Evolutionary conservation across 495 filamentous ascomycete genomes (phyloP), one percentile per base, ranked within the genome.

Genomic region (Penicillium coffeae): DNA sequence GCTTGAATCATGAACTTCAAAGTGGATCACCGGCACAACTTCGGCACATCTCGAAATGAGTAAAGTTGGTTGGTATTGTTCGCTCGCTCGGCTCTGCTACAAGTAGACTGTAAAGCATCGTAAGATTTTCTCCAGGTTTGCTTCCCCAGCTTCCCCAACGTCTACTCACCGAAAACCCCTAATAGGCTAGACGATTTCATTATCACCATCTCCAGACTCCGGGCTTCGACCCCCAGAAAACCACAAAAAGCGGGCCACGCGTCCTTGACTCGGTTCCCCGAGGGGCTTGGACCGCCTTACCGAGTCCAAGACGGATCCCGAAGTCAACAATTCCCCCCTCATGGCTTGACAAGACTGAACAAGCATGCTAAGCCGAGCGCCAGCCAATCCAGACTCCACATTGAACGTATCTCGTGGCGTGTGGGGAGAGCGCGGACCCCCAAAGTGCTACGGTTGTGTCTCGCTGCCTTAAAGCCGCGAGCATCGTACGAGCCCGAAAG

Each of bases 101-200:
- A n/a, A n/a, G n/a, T n/a, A n/a, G n/a, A n/a, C n/a, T n/a, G n/a
- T n/a, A n/a, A n/a, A n/a, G n/a, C n/a, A n/a, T n/a, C n/a, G n/a
- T n/a, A n/a, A n/a, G n/a, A n/a, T n/a, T n/a, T n/a, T 37, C 47
- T 53, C 56, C 56, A 47, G 49, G 48, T 53, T 56, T 53, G 13
- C 39, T 15, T 52, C 46, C 48, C 52, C 49, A 14, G 25, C 32
- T 48, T 47, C 16, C 25, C 4, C n/a, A 12, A 30, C 36, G 2
- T 30, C 21, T 9, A 9, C 30, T 59, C 56, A 59, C 56, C 52
- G 56, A 38, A 15, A 30, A 27, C 50, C 53, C 53, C 46, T 42
- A 56, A 60, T 50, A 38, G 50, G 56, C 15, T 50, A 50, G 37
- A n/a, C n/a, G n/a, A n/a, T n/a, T n/a, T n/a, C n/a, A n/a, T n/a